Evolutionary conservation across 2,329 filamentous ascomycete species (phyloP), one percentile per base, ranked within the genome.

Genomic region (Talaromyces sp.): DNA sequence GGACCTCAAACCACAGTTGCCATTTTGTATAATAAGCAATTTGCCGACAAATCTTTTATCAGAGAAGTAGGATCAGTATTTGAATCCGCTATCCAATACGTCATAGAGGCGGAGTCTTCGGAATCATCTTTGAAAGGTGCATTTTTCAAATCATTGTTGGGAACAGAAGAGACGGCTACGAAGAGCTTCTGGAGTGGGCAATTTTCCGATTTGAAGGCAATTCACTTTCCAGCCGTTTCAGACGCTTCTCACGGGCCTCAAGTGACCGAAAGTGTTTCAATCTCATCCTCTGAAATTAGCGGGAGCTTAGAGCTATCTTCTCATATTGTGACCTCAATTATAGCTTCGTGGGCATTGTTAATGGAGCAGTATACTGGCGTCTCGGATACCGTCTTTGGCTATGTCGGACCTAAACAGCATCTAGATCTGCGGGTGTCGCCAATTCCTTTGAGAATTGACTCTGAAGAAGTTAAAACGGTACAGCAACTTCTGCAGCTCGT

Each of bases 401-500:
- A 33, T 40, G 59, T 51, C 2, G 60, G 53, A 36, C 58, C 33
- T n/a, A 56, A 55, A 52, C 33, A 55, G 10, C 60, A 56, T 14
- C 18, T 42, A 12, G 23, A 50, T 47, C 34, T 55, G 56, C 33
- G 27, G 27, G 23, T 6, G 5, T 23, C 18, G 6, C 42, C 42
- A 47, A 23, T 47, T 23, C 42, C 42, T 47, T 47, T 47, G 56
- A 56, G 31, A 27, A 55, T 18, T 28, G 56, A 7, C 42, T 50
- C 18, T 55, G 50, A n/a, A 36, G n/a, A 12, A 40, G 60, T 1
- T 47, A 56, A 34, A 74, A 75, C 0, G 72, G 78, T 31, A 69
- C 75, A 5, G 76, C 10, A 5, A 27, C 42, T 47, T 23, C 42
- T 47, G 16, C 42, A 23, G 3, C 6, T 23, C 18, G 42, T 47